Evolutionary conservation across 75 land plant genomes (phyloP).

Genomic region (Pseudotsuga menziesii): DNA sequence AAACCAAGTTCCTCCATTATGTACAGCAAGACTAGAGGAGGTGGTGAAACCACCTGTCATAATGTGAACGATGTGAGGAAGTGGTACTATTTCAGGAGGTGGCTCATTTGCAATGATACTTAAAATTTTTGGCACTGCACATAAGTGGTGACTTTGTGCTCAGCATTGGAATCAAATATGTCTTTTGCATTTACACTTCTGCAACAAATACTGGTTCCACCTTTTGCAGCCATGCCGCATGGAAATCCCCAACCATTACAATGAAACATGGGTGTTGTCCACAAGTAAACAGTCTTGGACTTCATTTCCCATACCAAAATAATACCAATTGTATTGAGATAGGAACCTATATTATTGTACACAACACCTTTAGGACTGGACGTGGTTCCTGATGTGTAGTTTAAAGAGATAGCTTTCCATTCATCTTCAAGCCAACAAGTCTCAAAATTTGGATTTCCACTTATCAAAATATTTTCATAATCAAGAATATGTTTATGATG

Average conservation of each 20-base stretch:
- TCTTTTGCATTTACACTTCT: constrained; percentile 42
- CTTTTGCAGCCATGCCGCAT: constrained; percentile 74
- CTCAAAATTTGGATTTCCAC: constrained; percentile 45
- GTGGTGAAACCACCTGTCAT: constrained; percentile 76
- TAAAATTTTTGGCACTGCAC: constrained; percentile 74
- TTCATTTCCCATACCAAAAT: constrained; percentile 44
- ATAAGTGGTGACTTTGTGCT: constrained; percentile 67
- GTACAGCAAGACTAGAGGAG: constrained; percentile 59
- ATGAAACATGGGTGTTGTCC: constrained; percentile 97
- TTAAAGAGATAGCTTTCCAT: constrained; percentile 59
- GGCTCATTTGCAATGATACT: constrained; percentile 58
- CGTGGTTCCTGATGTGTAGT: constrained; percentile 90
- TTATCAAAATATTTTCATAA: constrained; percentile 49
- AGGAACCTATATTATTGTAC: constrained; percentile 61
- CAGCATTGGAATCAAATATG: constrained; percentile 28
- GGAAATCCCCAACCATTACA: constrained; percentile 81
- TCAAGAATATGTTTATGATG: constrained; percentile 31
- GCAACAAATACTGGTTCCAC: constrained; percentile 64
- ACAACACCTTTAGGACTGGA: constrained; percentile 79
- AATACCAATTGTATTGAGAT: constrained; percentile 34
- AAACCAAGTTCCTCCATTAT: constrained; percentile 64
- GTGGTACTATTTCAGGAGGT: constrained; percentile 20
- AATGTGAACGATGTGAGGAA: constrained; percentile 45
- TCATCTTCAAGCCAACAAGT: constrained; percentile 53
- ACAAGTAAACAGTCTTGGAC: constrained; percentile 48